Base-by-base conservation (phyloP, 345 rosid species). In the Aquilaria yunnanensis region DNA sequence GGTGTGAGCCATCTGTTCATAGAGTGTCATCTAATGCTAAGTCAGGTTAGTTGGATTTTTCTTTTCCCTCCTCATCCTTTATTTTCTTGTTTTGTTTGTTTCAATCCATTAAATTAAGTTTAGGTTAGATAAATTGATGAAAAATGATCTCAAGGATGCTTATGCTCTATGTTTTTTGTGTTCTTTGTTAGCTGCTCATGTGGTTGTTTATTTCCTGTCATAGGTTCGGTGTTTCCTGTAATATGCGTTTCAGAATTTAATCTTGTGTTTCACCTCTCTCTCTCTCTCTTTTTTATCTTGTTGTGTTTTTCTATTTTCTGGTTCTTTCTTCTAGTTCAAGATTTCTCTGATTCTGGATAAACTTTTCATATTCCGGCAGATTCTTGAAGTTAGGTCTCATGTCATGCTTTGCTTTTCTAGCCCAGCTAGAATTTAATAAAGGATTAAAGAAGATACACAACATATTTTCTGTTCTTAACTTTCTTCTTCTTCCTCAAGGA, bases 21-120 rank as follows among this genome's bases (percentile, higher is more conserved):
- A 85, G 77, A 80, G 95, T 92, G 54, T 92, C 95, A 32, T 74
- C 98, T 49, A 89, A 83, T 83, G 85, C 90, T 60, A 92, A 92
- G 77, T 75, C 93, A 85, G 98, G 98, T 92, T 75, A 64, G 74
- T 65, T 60, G 57, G 37, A 55, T 58, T 59, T 60, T 33, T 6
- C 41, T 46, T 59, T 11, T 16, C 2, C 16, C n/a, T 34, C 4
- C 12, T 14, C 10, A 10, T 47, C 12, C 14, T 65, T 47, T 2
- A 31, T 65, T 47, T 11, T 33, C 8, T 57, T 54, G 30, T 23
- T 7, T 32, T 31, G 1, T 2, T 1, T 12, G 14, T 12, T 12
- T 31, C 2, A 55, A 31, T 12, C 34, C 34, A 55, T 31, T 55
- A 34, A 55, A 11, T 6, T 3, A 31, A 32, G 45, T 55, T 37